Evolutionary conservation across 305 asterid genomes (phyloP).

Genomic region (Solanum hybrid): DNA sequence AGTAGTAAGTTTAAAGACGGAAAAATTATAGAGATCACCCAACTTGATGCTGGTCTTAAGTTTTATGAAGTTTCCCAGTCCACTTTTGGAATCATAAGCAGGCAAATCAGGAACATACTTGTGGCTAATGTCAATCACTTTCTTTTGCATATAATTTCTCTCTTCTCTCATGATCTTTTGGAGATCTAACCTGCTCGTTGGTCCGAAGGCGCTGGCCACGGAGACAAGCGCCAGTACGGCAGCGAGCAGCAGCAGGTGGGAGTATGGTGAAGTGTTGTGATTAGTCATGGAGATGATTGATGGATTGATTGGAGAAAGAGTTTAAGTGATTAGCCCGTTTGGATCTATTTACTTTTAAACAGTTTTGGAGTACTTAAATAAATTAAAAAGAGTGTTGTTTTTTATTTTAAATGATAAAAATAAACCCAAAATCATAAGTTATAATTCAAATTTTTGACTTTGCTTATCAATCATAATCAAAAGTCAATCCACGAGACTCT

Average conservation of each 20-base stretch:
- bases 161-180: neutral
- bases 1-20: neutral
- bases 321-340: neutral
- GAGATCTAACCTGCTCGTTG: neutral
- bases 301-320: neutral
- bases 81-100: neutral
- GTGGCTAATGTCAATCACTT: neutral
- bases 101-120: neutral
- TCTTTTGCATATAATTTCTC: neutral
- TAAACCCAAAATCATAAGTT: neutral
- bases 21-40: neutral
- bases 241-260: neutral
- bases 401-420: neutral
- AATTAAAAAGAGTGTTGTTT: neutral
- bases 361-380: neutral
- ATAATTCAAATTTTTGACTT: neutral
- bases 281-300: neutral
- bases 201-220: neutral
- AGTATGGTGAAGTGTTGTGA: neutral
- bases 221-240: neutral
- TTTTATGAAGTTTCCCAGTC: neutral
- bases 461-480: neutral
- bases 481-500: neutral
- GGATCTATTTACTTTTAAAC: neutral
- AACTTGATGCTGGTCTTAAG: neutral